A percentile compares a stretch with the other conserved stretches of the same genome.
Conservation (phyloP, 2,329 filamentous ascomycete genomes). For the Colletotrichum lindemuthianum region DNA sequence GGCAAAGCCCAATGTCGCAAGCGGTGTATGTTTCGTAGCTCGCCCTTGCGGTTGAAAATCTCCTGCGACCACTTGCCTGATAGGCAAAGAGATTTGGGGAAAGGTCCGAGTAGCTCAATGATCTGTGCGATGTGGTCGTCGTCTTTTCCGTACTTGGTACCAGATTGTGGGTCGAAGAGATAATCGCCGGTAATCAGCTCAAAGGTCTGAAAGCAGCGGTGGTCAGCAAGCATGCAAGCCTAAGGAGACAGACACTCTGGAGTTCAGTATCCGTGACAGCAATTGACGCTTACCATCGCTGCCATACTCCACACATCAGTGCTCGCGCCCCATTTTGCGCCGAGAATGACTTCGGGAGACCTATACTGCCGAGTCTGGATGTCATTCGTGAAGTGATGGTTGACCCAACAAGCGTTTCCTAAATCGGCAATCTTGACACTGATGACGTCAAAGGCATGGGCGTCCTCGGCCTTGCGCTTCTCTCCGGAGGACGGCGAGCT, state of each 20-base stretch:
- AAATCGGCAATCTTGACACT: conserved; percentile 99
- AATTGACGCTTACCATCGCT: conserved; percentile 78
- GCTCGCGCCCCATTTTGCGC: conserved; percentile 98
- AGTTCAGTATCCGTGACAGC: neutral
- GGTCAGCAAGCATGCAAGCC: conserved; percentile 9
- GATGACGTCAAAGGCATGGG: conserved; percentile 75
- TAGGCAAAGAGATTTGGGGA: conserved; percentile 91
- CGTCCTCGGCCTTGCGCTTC: conserved; percentile 71
- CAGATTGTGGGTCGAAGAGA: conserved; percentile 96
- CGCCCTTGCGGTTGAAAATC: conserved; percentile 98
- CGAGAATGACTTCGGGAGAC: conserved; percentile 95
- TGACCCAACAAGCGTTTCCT: conserved; percentile 98
- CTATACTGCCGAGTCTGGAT: conserved; percentile 98
- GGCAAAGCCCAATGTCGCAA: conserved; percentile 95
- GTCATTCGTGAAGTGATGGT: conserved; percentile 98
- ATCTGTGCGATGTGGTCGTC: conserved; percentile 99
- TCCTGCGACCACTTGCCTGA: conserved; percentile 98
- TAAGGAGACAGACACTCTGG: neutral
- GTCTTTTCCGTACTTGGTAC: conserved; percentile 98
- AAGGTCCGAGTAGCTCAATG: conserved; percentile 93
- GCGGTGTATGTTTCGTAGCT: conserved; percentile 96
- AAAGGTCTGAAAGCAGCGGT: conserved; percentile 73
- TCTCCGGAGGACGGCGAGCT: conserved; percentile 65
- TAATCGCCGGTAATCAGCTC: conserved; percentile 99
- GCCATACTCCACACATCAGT: conserved; percentile 99